Base-by-base conservation (phyloP, 2,329 filamentous ascomycete species). In the Fusarium paranaense region DNA sequence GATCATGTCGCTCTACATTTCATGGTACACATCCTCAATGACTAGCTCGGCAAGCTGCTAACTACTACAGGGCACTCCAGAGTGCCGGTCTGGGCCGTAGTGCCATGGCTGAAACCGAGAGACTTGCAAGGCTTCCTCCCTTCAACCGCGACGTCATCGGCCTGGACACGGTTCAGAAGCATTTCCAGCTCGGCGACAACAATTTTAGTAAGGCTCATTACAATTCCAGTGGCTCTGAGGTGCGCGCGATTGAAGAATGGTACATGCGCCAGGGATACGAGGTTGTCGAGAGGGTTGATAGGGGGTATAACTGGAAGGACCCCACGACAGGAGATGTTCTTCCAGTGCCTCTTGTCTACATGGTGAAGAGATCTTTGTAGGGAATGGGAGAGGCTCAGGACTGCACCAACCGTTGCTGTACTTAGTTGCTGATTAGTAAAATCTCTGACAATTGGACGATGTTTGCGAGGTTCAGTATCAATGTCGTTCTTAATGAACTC, bases 11-110 rank as follows among this genome's bases (percentile, higher is more conserved):
- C 47, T 52, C 16, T 52, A 52, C 3, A 52, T 52, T 32, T 52
- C 47, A 30, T 52, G 47, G 47, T 50, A 18, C 4, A 8, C 2
- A 9, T 16, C 6, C 9, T 22, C 42, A 47, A 16, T 16, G 4
- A 22, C 6, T 5, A 1, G 2, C 13, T 14, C 3, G 2, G 5
- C 2, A 2, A 9, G 20, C 27, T 1, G 6, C 45, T 50, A 1
- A 52, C 25, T 6, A 52, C n/a, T 1, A 3, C 1, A 52, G 47
- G 47, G 47, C 47, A 52, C 18, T 52, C 11, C 47, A 52, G 5
- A 52, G 18, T 8, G 47, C 47, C 8, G 47, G 47, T 2, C 47
- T 52, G 0, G 47, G 27, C 0, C 47, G 47, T 8, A 52, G 47
- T n/a, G 25, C 47, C 25, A 52, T 52, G 47, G 18, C 4, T 1